phyloP scores from a whole-genome alignment of 2,329 filamentous ascomycete species.

The Thermothelomyces thermophilus region DNA sequence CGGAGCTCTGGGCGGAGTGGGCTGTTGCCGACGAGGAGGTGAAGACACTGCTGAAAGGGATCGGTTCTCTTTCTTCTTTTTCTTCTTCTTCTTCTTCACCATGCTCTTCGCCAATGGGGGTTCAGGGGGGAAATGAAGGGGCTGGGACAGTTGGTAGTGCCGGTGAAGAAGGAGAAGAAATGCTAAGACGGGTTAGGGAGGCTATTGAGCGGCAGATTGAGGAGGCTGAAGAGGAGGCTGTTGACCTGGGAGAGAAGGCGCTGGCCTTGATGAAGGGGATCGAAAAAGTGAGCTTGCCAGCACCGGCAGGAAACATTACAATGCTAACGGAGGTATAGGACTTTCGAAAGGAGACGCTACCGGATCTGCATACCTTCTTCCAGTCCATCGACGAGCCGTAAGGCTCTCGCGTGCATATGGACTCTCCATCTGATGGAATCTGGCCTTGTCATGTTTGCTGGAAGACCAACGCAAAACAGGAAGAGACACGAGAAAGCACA shows the following conservation, averaged over 20 bases:
- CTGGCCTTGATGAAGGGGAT: slow-evolving; percentile 16
- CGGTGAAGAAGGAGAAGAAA: slow-evolving; percentile 3
- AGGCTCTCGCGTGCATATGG: neutral
- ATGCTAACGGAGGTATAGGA: slow-evolving; percentile 14
- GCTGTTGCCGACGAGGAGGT: slow-evolving; percentile 16
- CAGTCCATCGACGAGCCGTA: slow-evolving; percentile 20
- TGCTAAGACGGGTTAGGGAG: slow-evolving; percentile 10
- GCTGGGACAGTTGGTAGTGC: neutral
- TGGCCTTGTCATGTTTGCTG: neutral
- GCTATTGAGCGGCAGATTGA: slow-evolving; percentile 14
- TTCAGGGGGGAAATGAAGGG: neutral
- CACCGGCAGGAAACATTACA: neutral
- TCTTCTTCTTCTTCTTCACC: neutral
- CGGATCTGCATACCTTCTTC: slow-evolving; percentile 18
- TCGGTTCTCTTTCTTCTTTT: neutral
- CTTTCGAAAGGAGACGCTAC: slow-evolving; percentile 17
- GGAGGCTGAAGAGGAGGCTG: slow-evolving; percentile 14
- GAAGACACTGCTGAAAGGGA: slow-evolving; percentile 3
- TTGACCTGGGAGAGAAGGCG: slow-evolving; percentile 13
- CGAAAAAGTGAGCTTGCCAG: slow-evolving; percentile 18
- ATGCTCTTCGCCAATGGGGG: neutral
- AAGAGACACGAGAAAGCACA: too few relatives aligned
- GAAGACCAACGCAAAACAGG: neutral
- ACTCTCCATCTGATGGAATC: neutral
- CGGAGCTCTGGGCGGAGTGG: slow-evolving; percentile 19